Evolutionary conservation across 2,329 filamentous ascomycete genomes (phyloP), one percentile per base, ranked within the genome.

Genomic region (Penicillium sp.): DNA sequence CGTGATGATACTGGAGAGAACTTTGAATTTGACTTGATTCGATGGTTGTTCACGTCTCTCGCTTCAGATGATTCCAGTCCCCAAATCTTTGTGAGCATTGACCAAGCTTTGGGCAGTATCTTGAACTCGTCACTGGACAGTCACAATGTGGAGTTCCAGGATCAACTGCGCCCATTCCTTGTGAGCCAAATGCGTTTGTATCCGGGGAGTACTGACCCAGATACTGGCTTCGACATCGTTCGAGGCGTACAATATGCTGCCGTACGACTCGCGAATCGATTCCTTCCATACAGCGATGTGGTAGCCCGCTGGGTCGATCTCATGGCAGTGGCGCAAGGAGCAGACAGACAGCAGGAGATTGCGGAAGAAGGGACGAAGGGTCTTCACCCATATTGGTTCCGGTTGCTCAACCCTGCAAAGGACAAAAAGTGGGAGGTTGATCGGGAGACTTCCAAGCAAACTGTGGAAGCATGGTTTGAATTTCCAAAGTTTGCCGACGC

Each of bases 351-450:
- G 39, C 85, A 84, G 51, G 91, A 97, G 63, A 83, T 97, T 3
- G 71, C 88, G 1, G 93, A 98, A 64, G 91, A 97, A 70, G 93
- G 90, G 1, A 84, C 82, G 52, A 90, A 89, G 66, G 93, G 93
- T 0, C 76, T 96, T 4, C 89, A 95, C 67, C 83, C 84, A 9
- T 85, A 86, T 61, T 86, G 83, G 82, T 84, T 85, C 59, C 71
- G 74, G 40, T 78, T 85, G 63, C 68, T 84, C 9, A 84, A 85
- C 55, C 71, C 72, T 47, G 65, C 58, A 4, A 73, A 78, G 36
- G 69, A 73, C 36, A 56, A 72, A 67, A 33, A 68, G 67, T 36
- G 64, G 70, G 3, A 64, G 49, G 44, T 52, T 51, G 38, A 64
- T 78, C 12, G 81, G 76, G 1, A 70, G 76, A 51, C 83, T 76